Base-by-base conservation (phyloP, 495 filamentous ascomycete genomes). In the Aspergillus funiculosus region DNA sequence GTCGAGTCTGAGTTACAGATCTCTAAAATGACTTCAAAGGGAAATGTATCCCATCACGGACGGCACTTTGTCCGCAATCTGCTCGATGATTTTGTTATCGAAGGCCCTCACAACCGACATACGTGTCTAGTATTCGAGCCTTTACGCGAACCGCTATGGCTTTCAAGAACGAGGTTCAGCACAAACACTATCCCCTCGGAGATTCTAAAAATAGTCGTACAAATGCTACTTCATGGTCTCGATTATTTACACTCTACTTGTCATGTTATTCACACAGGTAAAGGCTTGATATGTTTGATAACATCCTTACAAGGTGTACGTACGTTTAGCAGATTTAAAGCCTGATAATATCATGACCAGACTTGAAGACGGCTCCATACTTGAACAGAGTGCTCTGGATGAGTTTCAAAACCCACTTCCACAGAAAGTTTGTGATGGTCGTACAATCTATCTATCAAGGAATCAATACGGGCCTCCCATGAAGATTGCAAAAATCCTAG, bases 231-330 rank as follows among this genome's bases (percentile, higher is more conserved):
- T 38, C 74, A 89, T 32, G 86, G 85, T 9, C 73, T 94, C n/a
- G 86, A 91, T 57, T 91, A 89, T 62, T 76, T 94, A 18, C 87
- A 94, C 54, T 73, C 86, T 25, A 83, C 88, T 58, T 94, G 87
- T 68, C 86, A 85, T 57, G 87, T 91, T 64, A 89, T 91, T 51
- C 87, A 94, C 64, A 90, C 87, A 15, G 87, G 90, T 72, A 64
- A 84, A 48, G 87, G 20, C 63, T 6, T 20, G 4, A 26, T 17
- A 14, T 10, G 22, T 25, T 21, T 13, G 29, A 7, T 8, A 4
- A 13, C 4, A 31, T 13, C 9, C n/a, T n/a, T 6, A n/a, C 9
- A 31, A 31, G n/a, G n/a, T n/a, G n/a, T 48, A 32, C 19, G 1
- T 48, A 15, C 8, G 8, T 15, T 2, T 20, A 15, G 6, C 20